Conservation (phyloP, 352 stramenopile genomes). For the Phytopythium mirpurense region DNA sequence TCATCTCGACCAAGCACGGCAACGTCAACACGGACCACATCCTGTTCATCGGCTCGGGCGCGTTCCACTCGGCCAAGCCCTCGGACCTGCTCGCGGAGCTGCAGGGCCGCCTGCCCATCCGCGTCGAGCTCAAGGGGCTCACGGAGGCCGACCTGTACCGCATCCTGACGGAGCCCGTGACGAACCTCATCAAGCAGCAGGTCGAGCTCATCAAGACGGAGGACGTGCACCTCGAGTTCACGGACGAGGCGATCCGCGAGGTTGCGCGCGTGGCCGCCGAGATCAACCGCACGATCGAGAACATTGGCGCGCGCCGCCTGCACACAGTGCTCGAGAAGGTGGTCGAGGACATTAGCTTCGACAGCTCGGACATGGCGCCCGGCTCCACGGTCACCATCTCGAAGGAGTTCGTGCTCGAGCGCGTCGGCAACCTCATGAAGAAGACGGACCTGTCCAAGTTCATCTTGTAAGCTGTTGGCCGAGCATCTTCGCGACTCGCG, state of each 20-base stretch:
- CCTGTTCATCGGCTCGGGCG: constrained; percentile 96
- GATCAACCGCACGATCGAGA: constrained; percentile 97
- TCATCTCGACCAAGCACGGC: constrained; percentile 98
- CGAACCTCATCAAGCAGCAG: constrained; percentile 98
- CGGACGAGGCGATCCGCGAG: constrained; percentile 96
- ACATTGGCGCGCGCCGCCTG: constrained; percentile 97
- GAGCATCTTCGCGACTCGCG: too few relatives aligned
- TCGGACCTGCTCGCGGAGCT: constrained; percentile 98
- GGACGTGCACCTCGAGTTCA: constrained; percentile 94
- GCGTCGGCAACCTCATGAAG: constrained; percentile 93
- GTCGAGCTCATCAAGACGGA: constrained; percentile 97
- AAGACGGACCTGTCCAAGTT: constrained; percentile 97
- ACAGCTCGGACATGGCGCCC: constrained; percentile 90
- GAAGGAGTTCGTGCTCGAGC: constrained; percentile 92
- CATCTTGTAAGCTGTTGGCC: constrained; percentile 96
- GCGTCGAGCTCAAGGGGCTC: constrained; percentile 97
- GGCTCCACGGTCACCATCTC: constrained; percentile 88
- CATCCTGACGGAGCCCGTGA: constrained; percentile 99
- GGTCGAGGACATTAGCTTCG: constrained; percentile 98
- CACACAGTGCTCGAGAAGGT: constrained; percentile 98
- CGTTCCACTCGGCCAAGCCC: constrained; percentile 98
- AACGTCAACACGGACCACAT: constrained; percentile 99
- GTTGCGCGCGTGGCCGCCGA: constrained; percentile 94
- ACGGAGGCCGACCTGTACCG: constrained; percentile 99
- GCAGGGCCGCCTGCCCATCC: constrained; percentile 97